A percentile compares a stretch with the other conserved stretches of the same genome.
phyloP scores from a whole-genome alignment of 306 rosid genomes.

The Abrus pulchellus region DNA sequence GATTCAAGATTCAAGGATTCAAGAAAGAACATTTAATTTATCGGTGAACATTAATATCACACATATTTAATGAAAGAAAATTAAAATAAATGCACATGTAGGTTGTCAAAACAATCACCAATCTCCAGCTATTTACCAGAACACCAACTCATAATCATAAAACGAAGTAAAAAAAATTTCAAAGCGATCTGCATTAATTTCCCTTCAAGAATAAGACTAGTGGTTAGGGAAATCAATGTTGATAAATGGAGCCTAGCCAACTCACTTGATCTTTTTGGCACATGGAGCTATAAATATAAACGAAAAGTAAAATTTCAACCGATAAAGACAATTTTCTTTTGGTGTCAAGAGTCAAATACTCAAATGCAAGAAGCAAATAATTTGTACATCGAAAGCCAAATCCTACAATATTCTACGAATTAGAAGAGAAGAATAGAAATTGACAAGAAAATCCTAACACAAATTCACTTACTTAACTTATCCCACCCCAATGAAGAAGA shows the following conservation, averaged over 20 bases:
- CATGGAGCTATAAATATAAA: background rate
- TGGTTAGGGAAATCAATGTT: background rate
- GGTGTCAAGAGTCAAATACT: conserved; percentile 31
- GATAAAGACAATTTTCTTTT: background rate
- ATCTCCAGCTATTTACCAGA: background rate
- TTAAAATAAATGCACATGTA: background rate
- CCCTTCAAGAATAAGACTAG: conserved; percentile 26
- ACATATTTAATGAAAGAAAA: background rate
- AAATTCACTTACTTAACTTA: conserved; percentile 30
- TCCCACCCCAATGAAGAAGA: conserved; percentile 16
- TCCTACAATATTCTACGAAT: conserved; percentile 42
- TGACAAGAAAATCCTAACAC: conserved; percentile 51
- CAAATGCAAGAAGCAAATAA: conserved; percentile 53
- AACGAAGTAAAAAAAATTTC: background rate
- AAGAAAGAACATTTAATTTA: background rate
- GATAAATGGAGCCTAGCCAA: background rate
- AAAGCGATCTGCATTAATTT: conserved; percentile 4
- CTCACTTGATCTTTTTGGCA: background rate
- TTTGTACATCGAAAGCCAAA: conserved; percentile 68
- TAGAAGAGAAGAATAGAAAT: conserved; percentile 36
- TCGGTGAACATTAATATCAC: background rate
- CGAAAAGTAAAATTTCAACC: background rate
- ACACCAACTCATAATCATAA: background rate
- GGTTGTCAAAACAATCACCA: background rate
- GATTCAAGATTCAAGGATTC: background rate